Conservation (phyloP, 257 asterid species). For the Linderniella brevidens region DNA sequence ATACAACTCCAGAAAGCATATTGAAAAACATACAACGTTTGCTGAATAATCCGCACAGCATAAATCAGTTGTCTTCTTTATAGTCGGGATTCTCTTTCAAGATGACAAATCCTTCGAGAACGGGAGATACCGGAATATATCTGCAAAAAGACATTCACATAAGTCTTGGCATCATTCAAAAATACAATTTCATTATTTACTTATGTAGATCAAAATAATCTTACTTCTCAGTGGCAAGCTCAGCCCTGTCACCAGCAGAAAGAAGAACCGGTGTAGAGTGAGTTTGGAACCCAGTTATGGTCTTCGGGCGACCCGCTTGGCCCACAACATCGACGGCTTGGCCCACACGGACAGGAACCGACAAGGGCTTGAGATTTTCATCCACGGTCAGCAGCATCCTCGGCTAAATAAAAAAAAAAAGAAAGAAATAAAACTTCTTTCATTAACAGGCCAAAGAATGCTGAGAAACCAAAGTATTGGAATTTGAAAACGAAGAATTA, state of each 20-base stretch:
- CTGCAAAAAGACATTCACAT: constrained; percentile 17
- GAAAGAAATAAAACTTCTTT: too few species aligned
- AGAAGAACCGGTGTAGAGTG: constrained; percentile 93
- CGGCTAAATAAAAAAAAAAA: constrained; percentile 31
- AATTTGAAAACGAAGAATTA: not conserved
- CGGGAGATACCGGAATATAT: constrained; percentile 74
- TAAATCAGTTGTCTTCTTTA: constrained; percentile 45
- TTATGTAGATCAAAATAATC: constrained; percentile 5
- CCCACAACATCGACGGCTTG: constrained; percentile 97
- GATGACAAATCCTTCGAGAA: constrained; percentile 93
- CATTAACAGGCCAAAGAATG: not conserved
- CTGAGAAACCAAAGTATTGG: not conserved
- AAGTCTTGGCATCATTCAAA: not conserved
- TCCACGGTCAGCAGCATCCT: constrained; percentile 91
- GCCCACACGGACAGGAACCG: constrained; percentile 92
- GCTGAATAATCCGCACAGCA: too few species aligned
- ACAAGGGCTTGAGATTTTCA: constrained; percentile 71
- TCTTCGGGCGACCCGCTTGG: constrained; percentile 93
- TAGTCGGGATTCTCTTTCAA: constrained; percentile 80
- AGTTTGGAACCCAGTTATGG: constrained; percentile 91
- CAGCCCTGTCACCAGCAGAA: constrained; percentile 92
- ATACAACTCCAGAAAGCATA: too few species aligned
- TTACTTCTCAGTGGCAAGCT: constrained; percentile 93
- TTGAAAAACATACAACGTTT: too few species aligned
- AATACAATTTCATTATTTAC: not conserved